A percentile compares a stretch with the other conserved stretches of the same genome.
phyloP scores from a whole-genome alignment of 371 early-diverging fungal genomes.

The Lichtheimia hyalospora region DNA sequence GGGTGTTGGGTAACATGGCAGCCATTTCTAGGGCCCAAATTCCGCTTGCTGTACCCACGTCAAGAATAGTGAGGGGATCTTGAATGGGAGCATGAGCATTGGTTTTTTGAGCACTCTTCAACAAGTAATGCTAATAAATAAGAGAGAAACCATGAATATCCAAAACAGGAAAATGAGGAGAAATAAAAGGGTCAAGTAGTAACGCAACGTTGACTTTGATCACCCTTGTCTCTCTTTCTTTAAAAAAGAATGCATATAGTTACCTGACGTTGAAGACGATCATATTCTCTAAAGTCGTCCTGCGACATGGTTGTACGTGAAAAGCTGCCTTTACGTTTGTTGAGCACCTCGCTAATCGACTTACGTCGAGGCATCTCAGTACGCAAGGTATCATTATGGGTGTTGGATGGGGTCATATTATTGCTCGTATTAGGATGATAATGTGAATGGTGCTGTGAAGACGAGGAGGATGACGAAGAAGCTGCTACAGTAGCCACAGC shows the following conservation, averaged over 20 bases:
- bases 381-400: neutral
- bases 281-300: constrained; percentile 30
- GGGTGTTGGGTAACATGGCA: constrained; percentile 35
- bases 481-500: neutral
- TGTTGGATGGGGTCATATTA: no score
- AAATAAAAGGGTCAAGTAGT: neutral
- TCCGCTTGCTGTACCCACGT: constrained; percentile 54
- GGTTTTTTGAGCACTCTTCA: constrained; percentile 46
- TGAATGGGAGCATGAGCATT: constrained; percentile 29
- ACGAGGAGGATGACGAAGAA: neutral
- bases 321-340: constrained; percentile 36
- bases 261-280: constrained; percentile 21
- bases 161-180: neutral
- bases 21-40: constrained; percentile 47
- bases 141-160: neutral
- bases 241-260: neutral
- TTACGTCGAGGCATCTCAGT: constrained; percentile 25
- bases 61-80: constrained; percentile 36
- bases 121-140: constrained; percentile 47
- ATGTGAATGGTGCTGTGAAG: no score
- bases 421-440: no score
- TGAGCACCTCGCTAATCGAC: constrained; percentile 47
- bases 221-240: no score
- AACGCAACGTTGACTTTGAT: neutral
- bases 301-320: constrained; percentile 24